phyloP scores from a whole-genome alignment of 768 basidiomycete species.

The Agaricus sinodeliciosus region DNA sequence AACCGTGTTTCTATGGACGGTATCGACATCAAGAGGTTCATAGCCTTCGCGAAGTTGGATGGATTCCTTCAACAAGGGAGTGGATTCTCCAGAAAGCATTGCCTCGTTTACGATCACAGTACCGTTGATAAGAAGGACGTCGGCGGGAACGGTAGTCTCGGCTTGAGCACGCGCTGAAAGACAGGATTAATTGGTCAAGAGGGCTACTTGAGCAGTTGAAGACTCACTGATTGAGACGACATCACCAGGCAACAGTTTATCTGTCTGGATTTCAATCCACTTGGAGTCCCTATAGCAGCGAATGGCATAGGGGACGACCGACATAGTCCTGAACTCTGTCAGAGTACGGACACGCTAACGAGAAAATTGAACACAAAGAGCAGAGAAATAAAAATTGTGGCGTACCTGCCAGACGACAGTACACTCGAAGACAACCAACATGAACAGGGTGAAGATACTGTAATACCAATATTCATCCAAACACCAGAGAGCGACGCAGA shows the following conservation, averaged over 20 bases:
- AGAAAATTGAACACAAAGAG: conserved; percentile 2
- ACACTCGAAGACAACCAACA: conserved; percentile 97
- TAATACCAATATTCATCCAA: conserved; percentile 99
- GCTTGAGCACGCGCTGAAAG: conserved; percentile 53
- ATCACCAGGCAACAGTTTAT: conserved; percentile 88
- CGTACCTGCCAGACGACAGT: conserved; percentile 97
- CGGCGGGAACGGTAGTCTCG: conserved; percentile 89
- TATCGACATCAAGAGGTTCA: conserved; percentile 82
- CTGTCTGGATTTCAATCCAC: conserved; percentile 79
- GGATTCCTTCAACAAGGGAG: conserved; percentile 93
- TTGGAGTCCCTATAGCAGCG: conserved; percentile 71
- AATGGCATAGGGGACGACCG: conserved; percentile 85
- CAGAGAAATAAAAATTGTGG: conserved; percentile 2
- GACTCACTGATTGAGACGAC: conserved; percentile 66
- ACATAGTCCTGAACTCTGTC: conserved; percentile 96
- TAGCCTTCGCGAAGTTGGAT: conserved; percentile 73
- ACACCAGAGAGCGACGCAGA: conserved; percentile 97
- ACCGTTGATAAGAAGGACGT: conserved; percentile 87
- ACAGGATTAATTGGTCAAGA: conserved; percentile 5
- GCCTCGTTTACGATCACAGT: conserved; percentile 98
- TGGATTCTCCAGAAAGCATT: conserved; percentile 98
- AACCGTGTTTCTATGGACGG: conserved; percentile 78
- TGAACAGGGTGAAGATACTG: conserved; percentile 94
- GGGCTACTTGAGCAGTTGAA: background rate
- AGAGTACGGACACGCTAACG: conserved; percentile 83